A percentile compares a stretch with the other conserved stretches of the same genome.
phyloP scores from a whole-genome alignment of 75 land plant species.

The Larix kaempferi region DNA sequence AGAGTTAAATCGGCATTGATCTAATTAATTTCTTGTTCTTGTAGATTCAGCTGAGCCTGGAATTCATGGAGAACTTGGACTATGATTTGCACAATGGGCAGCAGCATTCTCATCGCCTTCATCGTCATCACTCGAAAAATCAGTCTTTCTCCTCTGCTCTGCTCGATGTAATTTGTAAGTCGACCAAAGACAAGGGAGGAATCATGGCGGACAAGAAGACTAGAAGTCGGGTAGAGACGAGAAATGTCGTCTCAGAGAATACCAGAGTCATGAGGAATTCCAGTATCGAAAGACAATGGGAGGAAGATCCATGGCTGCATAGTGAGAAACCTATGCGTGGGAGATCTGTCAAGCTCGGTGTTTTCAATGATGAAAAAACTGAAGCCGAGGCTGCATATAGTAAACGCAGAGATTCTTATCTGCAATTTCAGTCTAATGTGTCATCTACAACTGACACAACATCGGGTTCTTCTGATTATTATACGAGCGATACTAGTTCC shows the following conservation, averaged over 20 bases:
- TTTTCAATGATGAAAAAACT: background rate
- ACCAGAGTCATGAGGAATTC: background rate
- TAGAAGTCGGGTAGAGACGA: background rate
- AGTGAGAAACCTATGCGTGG: background rate
- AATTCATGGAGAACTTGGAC: too few species aligned
- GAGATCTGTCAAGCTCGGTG: background rate
- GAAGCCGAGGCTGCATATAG: background rate
- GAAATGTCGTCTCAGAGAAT: background rate
- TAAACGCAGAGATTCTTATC: background rate
- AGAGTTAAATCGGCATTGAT: too few species aligned
- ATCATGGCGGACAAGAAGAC: background rate
- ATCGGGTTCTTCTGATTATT: conserved; percentile 4
- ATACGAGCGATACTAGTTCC: background rate
- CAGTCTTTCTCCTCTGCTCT: conserved; percentile 29
- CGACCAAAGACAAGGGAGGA: conserved; percentile 15
- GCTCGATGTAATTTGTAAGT: conserved; percentile 29
- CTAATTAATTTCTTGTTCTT: too few species aligned
- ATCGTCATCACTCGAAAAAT: background rate
- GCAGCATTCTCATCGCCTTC: too few species aligned
- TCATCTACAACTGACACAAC: background rate
- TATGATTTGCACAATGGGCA: too few species aligned
- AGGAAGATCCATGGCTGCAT: background rate
- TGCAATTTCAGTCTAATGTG: background rate
- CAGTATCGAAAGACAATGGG: background rate
- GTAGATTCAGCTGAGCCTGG: too few species aligned